Conservation (phyloP, 352 stramenopile species). For the Phytophthora quininea region DNA sequence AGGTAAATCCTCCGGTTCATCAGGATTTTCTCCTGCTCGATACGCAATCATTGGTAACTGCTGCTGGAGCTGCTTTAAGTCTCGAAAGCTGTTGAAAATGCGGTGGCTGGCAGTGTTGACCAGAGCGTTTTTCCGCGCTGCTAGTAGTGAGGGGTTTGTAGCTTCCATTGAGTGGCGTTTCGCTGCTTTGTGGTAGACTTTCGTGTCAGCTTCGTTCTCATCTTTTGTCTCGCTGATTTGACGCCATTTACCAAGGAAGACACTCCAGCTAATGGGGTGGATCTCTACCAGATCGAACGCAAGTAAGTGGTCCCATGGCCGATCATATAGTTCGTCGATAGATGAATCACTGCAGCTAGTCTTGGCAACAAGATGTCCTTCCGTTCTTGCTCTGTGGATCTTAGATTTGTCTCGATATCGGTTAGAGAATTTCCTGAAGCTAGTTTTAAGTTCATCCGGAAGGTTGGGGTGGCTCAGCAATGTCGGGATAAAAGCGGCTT, state of each 20-base stretch:
- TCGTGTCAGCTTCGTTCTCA: conserved; percentile 2
- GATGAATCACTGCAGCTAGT: not conserved
- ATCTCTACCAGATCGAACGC: conserved; percentile 41
- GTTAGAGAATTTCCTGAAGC: conserved; percentile 24
- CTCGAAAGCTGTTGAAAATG: conserved; percentile 48
- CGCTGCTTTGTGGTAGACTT: no score
- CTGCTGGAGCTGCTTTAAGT: conserved; percentile 50
- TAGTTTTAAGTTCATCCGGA: conserved; percentile 38
- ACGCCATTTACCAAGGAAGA: conserved; percentile 65
- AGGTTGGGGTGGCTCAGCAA: conserved; percentile 29
- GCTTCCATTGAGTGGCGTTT: not conserved
- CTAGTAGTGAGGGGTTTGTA: conserved; percentile 15
- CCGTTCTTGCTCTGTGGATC: not conserved
- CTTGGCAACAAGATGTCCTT: not conserved
- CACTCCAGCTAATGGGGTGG: conserved; percentile 51
- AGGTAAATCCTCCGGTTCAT: conserved; percentile 12
- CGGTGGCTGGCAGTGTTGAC: conserved; percentile 33
- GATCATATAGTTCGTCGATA: conserved; percentile 10
- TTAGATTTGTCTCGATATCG: conserved; percentile 5
- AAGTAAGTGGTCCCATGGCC: conserved; percentile 39
- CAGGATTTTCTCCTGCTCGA: conserved; percentile 5
- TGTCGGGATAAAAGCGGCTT: conserved; percentile 39
- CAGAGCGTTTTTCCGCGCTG: conserved; percentile 41
- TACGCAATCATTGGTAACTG: conserved; percentile 40
- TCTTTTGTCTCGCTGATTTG: conserved; percentile 26